These are phyloP conservation scores for Neostapfia colusana DNA, from an alignment of 176 grass and related monocot genomes.

Conservation along the genomic window DNA sequence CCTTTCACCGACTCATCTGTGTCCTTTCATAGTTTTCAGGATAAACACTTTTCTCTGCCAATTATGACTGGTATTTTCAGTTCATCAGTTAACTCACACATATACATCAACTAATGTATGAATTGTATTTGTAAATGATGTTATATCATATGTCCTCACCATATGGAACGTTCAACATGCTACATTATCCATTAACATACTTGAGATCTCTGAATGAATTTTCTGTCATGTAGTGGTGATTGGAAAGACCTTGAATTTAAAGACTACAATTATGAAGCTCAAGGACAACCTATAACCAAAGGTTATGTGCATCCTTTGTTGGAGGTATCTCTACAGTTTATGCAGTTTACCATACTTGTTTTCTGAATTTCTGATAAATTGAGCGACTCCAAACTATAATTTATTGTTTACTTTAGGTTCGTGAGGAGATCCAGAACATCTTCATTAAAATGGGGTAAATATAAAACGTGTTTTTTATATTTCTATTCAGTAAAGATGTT, in stretches of 20 bases:
- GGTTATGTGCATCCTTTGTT: slow-evolving; percentile 83
- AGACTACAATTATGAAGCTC: slow-evolving; percentile 81
- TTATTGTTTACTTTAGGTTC: slow-evolving; percentile 58
- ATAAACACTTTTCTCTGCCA: slow-evolving; percentile 6
- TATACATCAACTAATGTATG: neutral
- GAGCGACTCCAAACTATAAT: neutral
- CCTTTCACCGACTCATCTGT: neutral
- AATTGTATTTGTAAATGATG: neutral
- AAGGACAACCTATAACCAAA: slow-evolving; percentile 68
- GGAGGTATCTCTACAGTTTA: slow-evolving; percentile 57
- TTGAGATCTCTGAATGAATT: slow-evolving; percentile 2
- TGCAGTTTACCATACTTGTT: neutral
- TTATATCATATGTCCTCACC: neutral
- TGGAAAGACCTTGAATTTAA: slow-evolving; percentile 95
- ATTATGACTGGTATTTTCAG: slow-evolving; percentile 3
- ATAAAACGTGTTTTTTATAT: slow-evolving; percentile 7
- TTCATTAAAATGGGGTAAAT: slow-evolving; percentile 90
- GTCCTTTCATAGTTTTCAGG: neutral
- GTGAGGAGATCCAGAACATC: slow-evolving; percentile 79
- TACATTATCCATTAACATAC: neutral
- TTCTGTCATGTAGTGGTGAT: slow-evolving; percentile 66
- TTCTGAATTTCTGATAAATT: slow-evolving; percentile 27
- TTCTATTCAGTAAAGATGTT: neutral
- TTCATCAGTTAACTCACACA: neutral
- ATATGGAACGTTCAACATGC: neutral